Conservation (phyloP, 345 rosid genomes). For the Lumnitzera littorea region DNA sequence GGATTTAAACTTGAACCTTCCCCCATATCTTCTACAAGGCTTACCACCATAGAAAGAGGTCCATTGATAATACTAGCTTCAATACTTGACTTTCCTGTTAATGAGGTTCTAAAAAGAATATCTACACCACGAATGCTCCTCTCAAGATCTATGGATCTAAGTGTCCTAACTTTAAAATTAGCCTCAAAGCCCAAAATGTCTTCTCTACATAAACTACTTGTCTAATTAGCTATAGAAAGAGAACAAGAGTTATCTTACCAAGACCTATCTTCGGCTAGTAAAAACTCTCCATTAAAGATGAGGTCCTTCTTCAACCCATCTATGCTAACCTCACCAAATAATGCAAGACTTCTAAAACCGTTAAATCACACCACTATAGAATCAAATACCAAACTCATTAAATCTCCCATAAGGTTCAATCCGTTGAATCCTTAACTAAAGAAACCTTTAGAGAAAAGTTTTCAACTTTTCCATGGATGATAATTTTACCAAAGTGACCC, state of each 20-base stretch:
- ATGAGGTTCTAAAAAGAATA: slow-evolving; percentile 28
- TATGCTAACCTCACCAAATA: neutral
- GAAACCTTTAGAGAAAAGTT: no score
- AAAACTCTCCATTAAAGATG: no score
- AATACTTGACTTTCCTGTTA: slow-evolving; percentile 25
- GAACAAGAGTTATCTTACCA: slow-evolving; percentile 37
- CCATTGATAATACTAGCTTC: slow-evolving; percentile 21
- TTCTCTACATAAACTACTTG: slow-evolving; percentile 67
- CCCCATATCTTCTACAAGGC: slow-evolving; percentile 34
- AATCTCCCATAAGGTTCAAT: slow-evolving; percentile 30
- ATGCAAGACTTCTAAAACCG: no score
- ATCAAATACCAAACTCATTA: slow-evolving; percentile 29
- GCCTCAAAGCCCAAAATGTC: slow-evolving; percentile 44
- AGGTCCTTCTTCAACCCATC: slow-evolving; percentile 4
- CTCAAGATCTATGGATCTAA: slow-evolving; percentile 25
- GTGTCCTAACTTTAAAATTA: slow-evolving; percentile 30
- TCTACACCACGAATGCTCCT: slow-evolving; percentile 29
- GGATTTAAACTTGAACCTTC: slow-evolving; percentile 27
- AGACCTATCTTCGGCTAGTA: no score
- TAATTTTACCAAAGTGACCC: no score
- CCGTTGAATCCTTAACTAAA: neutral
- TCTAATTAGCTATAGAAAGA: slow-evolving; percentile 54
- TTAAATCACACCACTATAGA: slow-evolving; percentile 12
- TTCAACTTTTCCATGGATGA: no score
- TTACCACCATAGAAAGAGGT: slow-evolving; percentile 26